Base-by-base conservation (phyloP, 257 asterid genomes). In the Solanum pinnatisectum region DNA sequence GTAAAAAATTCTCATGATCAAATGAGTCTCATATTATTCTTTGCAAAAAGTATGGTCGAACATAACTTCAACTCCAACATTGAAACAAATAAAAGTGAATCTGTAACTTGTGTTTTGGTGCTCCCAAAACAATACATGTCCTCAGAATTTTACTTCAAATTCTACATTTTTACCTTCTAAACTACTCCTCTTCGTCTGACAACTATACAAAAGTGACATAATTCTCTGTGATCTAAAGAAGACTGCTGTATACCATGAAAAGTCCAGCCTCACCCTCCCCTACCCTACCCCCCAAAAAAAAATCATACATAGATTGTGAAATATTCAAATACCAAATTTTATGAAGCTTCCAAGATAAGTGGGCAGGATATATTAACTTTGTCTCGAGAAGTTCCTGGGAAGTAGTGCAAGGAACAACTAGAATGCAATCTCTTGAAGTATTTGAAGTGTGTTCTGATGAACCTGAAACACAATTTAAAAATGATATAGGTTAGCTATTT, bases 371-470 rank as follows among this genome's bases (percentile, higher is more conserved):
- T 30, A 46, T 81, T 23, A 13, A 37, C 68, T 27, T 81, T 46
- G 9, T 30, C 67, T 81, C 68, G 27, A 3, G 5, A 65, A 10
- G 12, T 83, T 33, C 32, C 77, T 25, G 60, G 14, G 23, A 68
- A 87, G 46, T 60, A 18, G 46, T 37, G 52, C 72, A 87, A 42
- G 56, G 89, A 83, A 84, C 14, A 67, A 82, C 94, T 93, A 97
- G 93, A 95, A 97, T 25, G 99, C 98, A 20, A 96, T 95, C 90
- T 97, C 99, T 92, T 97, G 94, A 91, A 96, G 99, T 90, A 97
- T 95, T 92, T 97, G 96, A 86, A 96, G 97, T 46, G 99, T 96
- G 87, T 97, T 96, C 93, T 93, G 98, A 87, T 96, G 99, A 92
- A 97, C 98, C 98, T 97, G 98, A 79, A 85, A 86, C 84, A 79